Base-by-base conservation (phyloP, 1,139 yeast genomes). In the Blastobotrys apis region DNA sequence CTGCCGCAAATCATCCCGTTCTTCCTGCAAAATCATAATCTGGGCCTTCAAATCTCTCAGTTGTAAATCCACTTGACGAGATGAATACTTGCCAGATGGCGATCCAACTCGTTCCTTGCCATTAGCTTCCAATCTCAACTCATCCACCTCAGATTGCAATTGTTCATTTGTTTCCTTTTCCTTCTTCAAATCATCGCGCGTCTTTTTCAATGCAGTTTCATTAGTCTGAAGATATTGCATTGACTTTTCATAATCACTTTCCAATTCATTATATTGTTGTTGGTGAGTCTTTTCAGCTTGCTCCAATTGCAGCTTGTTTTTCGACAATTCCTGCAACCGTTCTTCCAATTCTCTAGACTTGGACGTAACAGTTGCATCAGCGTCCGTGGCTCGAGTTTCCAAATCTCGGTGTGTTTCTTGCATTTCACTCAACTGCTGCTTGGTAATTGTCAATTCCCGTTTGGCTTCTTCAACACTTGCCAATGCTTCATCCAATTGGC, bases 21-120 rank as follows among this genome's bases (percentile, higher is more conserved):
- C 96, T 64, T 86, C 92, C 55, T 80, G 81, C 56, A 83, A 73
- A 50, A 87, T 83, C 55, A 76, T 84, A 56, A 87, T 70, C 60
- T 86, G 95, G 1, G 95, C 95, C 56, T 86, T 85, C 57, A 87
- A 69, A 57, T 87, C 95, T 57, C 84, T 80, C 37, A 87, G 74
- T 63, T 82, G 85, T 70, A 86, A 72, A 53, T 81, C 84, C 58
- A 75, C 82, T 54, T 84, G 90, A 33, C 86, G 86, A 53, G 74
- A 77, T 47, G 78, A 71, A 43, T 71, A 76, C 40, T 66, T 71
- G 26, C 69, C 73, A n/a, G 74, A 77, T 30, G 47, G 17, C 25
- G 41, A 40, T 3, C 41, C 43, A 19, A 44, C 37, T 44, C 26
- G 55, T 31, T 59, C 55, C 13, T 58, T 54, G 13, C 12, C 17